Base-by-base conservation (phyloP, 139 green algal genomes). In the Volvox africanus region DNA sequence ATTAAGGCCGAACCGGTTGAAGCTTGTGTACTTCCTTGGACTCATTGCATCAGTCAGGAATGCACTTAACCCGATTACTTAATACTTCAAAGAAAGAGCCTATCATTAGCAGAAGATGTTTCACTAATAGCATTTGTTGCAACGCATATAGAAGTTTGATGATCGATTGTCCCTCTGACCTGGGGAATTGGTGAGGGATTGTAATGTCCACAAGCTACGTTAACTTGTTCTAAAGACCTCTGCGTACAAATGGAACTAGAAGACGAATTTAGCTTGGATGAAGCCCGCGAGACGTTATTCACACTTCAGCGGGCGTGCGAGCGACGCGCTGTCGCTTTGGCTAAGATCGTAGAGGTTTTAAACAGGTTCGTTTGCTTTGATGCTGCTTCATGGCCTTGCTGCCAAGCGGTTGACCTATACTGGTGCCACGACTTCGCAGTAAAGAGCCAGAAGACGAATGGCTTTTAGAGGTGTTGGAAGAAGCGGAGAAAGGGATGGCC, bases 231-330 rank as follows among this genome's bases (percentile, higher is more conserved):
- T 55, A 55, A 55, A 55, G 44, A 55, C 9, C 44, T 55, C 44
- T 5, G 44, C 44, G 44, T 55, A 55, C 44, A 55, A 55, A 87
- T 79, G 62, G 62, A 88, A 30, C 12, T 55, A 6, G 84, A 89
- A 19, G 69, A 82, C 1, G 69, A 85, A 0, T 90, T 90, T n/a
- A 61, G 50, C 32, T 36, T 90, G 12, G 86, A 90, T 73, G 73
- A 85, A 44, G 86, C 86, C 9, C 50, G 86, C 21, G 86, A 90
- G 35, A 78, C 55, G 0, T 26, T 90, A 12, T 90, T 90, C 17
- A 90, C 22, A 61, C 55, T 85, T 16, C 71, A 82, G 30, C 67
- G 91, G 2, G 89, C 93, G 0, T 89, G 65, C 24, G 91, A 95
- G 78, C 80, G 93, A 5, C 80, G 86, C 67, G 76, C 82, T 16